Evolutionary conservation across 805 yeast genomes (phyloP), one percentile per base, ranked within the genome.

Genomic region (Candida caryicola): DNA sequence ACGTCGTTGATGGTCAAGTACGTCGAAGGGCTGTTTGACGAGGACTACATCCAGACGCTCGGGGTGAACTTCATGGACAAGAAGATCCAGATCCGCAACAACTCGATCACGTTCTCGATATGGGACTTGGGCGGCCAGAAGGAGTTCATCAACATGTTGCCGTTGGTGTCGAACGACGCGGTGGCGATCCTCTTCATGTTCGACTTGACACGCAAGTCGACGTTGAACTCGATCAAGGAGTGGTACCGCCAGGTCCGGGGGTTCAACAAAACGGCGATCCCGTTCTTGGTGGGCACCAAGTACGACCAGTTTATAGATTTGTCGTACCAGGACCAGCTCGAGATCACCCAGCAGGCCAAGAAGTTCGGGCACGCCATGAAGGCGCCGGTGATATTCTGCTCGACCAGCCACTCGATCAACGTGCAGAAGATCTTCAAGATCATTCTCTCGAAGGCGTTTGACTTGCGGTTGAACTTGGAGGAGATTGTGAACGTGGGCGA

Each of bases 41-140:
- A 87, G 54, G 88, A 83, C 44, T 91, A 91, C 57, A 87, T 90
- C 34, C 96, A 89, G 60, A 91, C 99, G 0, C 67, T 88, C 36
- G 99, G 99, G 4, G 97, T 93, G 39, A 91, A 91, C 57, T 90
- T 87, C 61, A 82, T 93, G 86, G 96, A 93, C 58, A 83, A 89
- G 51, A 81, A 84, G 42, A 85, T 91, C 19, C 82, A 80, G 43
- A 82, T 91, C 38, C 80, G 89, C 39, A 81, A 85, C 42, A 89
- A 96, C 2, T 88, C 86, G 48, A 86, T 91, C 39, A 83, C 93
- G 26, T 91, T 91, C 57, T 81, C 93, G 16, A 82, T 91, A 23
- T 91, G 96, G 95, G 99, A 91, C 62, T 66, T 91, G 9, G 99
- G 99, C 17, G 99, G 99, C 1, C 95, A 90, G 52, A 77, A 86